Evolutionary conservation across 805 yeast genomes (phyloP).

Genomic region (Yarrowia yakushimensis): DNA sequence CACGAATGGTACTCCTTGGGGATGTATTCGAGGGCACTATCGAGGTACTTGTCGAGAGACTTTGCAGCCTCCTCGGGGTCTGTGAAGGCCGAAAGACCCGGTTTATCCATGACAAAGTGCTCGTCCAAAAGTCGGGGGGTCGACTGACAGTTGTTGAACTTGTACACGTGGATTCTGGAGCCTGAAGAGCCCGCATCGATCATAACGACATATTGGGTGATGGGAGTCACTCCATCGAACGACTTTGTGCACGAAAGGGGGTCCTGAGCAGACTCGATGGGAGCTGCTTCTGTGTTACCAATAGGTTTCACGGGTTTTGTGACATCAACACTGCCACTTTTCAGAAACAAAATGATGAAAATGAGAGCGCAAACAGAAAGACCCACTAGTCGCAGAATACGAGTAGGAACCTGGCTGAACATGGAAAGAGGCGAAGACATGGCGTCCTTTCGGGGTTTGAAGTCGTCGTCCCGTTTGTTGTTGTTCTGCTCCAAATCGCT

Average conservation of each 20-base stretch:
- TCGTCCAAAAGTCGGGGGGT: slow-evolving; percentile 81
- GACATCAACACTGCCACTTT: too few relatives aligned
- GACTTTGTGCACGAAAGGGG: slow-evolving; percentile 36
- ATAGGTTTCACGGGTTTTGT: too few relatives aligned
- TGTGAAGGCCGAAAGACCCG: slow-evolving; percentile 71
- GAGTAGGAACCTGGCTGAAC: slow-evolving; percentile 10
- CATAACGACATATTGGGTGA: slow-evolving; percentile 77
- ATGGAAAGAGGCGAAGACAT: slow-evolving; percentile 9
- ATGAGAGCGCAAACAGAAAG: background rate
- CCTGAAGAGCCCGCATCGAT: slow-evolving; percentile 98
- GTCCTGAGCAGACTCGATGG: too few relatives aligned
- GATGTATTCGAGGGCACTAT: slow-evolving; percentile 68
- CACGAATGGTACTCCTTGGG: slow-evolving; percentile 72
- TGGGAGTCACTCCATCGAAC: slow-evolving; percentile 41
- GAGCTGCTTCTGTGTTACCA: too few relatives aligned
- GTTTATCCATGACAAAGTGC: slow-evolving; percentile 81
- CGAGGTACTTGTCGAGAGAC: slow-evolving; percentile 79
- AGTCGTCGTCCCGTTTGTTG: slow-evolving; percentile 22
- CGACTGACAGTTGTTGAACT: slow-evolving; percentile 78
- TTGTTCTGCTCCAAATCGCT: slow-evolving; percentile 23
- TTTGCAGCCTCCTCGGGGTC: slow-evolving; percentile 82
- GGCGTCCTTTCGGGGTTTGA: slow-evolving; percentile 17
- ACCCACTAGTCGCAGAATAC: background rate
- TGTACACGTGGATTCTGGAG: slow-evolving; percentile 90
- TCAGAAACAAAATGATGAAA: background rate